Evolutionary conservation across 805 yeast species (phyloP), one percentile per base, ranked within the genome.

Genomic region (Yarrowia sp.): DNA sequence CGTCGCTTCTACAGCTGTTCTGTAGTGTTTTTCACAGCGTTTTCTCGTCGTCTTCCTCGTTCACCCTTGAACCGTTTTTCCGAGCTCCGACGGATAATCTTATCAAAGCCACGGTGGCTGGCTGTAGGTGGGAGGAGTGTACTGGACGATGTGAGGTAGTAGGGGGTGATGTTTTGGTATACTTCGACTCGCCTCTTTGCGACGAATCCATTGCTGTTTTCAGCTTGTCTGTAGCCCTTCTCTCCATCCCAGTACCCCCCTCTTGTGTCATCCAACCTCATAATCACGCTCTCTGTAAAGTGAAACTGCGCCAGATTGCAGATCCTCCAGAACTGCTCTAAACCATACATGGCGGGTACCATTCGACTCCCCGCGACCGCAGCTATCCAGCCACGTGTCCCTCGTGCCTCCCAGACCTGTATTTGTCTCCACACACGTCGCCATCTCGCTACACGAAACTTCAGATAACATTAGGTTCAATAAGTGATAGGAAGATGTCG

Each of bases 21-120:
- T 22, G n/a, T n/a, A n/a, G n/a, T n/a, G n/a, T n/a, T n/a, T n/a
- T n/a, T n/a, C n/a, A 22, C 28, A 3, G 28, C 5, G 28, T 3
- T 3, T 3, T 22, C 28, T 22, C 28, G 28, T 22, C 28, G 28
- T 22, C 4, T 22, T 22, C 28, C 28, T 22, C 28, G 28, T 22
- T 22, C 38, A 4, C 38, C 10, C 13, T 15, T 14, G n/a, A 22
- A 9, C 31, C 55, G 31, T 48, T 48, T 48, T 48, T 48, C 55
- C 55, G 55, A 18, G 55, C 31, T 35, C 55, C 41, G 55, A 35
- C 55, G 55, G 55, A 48, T 48, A 48, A 48, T 48, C 55, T 48
- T 48, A 48, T 48, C 55, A 48, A 22, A 48, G 55, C 55, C 55
- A 48, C 55, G 41, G 3, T 39, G 53, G 41, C 41, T 48, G 55